Conservation (phyloP, 1,284 basidiomycete species). For the Inonotus hispidus region DNA sequence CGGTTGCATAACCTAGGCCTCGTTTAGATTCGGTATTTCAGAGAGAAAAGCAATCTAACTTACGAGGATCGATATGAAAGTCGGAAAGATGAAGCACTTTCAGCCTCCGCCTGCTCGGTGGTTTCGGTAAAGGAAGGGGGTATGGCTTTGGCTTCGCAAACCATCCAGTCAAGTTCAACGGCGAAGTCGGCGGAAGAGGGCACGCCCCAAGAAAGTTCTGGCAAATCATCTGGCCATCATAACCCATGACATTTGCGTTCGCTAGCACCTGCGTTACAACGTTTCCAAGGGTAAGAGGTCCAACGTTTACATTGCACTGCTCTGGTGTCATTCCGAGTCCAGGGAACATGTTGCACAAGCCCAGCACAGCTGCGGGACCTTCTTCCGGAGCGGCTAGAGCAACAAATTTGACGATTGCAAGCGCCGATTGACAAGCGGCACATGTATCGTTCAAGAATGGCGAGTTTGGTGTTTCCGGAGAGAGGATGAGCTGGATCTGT, state of each 20-base stretch:
- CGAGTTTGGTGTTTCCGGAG: constrained; percentile 32
- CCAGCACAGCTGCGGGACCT: constrained; percentile 52
- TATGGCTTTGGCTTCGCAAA: constrained; percentile 66
- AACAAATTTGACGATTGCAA: constrained; percentile 64
- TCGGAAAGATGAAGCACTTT: constrained; percentile 77
- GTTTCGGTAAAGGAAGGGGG: constrained; percentile 49
- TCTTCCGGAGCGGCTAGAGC: constrained; percentile 58
- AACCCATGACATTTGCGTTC: constrained; percentile 59
- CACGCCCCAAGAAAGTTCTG: constrained; percentile 49
- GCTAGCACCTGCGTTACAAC: constrained; percentile 64
- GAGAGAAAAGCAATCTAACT: constrained; percentile 19
- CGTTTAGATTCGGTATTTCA: not conserved
- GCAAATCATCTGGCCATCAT: constrained; percentile 64
- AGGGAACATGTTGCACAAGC: constrained; percentile 53
- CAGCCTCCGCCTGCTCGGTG: constrained; percentile 56
- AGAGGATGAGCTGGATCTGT: constrained; percentile 49
- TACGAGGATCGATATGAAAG: constrained; percentile 71
- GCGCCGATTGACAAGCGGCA: constrained; percentile 53
- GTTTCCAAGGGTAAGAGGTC: constrained; percentile 45
- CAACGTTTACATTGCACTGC: constrained; percentile 45
- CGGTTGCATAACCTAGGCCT: constrained; percentile 57
- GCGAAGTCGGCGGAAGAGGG: constrained; percentile 42
- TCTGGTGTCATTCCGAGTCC: constrained; percentile 36
- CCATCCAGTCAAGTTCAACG: constrained; percentile 50
- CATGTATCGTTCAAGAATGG: constrained; percentile 49